These are phyloP conservation scores for Lagenaria siceraria DNA, from an alignment of 306 rosid species.

Conservation along the genomic window DNA sequence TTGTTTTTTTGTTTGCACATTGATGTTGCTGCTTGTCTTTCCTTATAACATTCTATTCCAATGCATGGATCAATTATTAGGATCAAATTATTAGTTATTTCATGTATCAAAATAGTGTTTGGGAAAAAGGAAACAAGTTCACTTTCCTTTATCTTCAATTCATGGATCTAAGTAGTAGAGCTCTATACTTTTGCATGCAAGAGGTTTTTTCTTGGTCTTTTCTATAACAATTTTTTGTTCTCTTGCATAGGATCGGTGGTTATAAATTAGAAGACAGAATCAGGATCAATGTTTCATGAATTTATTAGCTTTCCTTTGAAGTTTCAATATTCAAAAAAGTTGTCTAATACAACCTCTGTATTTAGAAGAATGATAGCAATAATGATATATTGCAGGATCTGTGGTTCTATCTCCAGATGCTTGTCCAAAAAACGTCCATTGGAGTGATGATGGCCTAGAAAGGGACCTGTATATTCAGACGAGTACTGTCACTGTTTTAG, in stretches of 20 bases:
- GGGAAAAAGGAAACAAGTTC: not conserved
- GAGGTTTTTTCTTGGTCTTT: not conserved
- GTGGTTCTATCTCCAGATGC: conserved; percentile 23
- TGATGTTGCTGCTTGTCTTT: not conserved
- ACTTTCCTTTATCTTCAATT: not conserved
- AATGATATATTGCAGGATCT: conserved; percentile 39
- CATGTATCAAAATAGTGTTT: not conserved
- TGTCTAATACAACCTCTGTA: not conserved
- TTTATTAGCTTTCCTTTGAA: not conserved
- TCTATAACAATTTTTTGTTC: not conserved
- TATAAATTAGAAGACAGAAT: not conserved
- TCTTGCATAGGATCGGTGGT: not conserved
- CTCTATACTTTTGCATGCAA: not conserved
- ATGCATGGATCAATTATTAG: not conserved
- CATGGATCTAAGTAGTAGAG: not conserved
- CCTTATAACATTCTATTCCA: not conserved
- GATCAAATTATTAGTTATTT: not conserved
- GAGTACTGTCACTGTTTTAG: conserved; percentile 69
- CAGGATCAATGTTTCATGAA: not conserved
- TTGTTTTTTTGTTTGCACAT: not conserved
- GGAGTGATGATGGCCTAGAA: conserved; percentile 92
- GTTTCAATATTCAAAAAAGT: not conserved
- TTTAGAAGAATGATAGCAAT: conserved; percentile 4
- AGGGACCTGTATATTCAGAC: conserved; percentile 77
- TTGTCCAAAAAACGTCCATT: conserved; percentile 61